Evolutionary conservation across 140 eudicot genomes (phyloP), one percentile per base, ranked within the genome.

Genomic region (Stevia rebaudiana): DNA sequence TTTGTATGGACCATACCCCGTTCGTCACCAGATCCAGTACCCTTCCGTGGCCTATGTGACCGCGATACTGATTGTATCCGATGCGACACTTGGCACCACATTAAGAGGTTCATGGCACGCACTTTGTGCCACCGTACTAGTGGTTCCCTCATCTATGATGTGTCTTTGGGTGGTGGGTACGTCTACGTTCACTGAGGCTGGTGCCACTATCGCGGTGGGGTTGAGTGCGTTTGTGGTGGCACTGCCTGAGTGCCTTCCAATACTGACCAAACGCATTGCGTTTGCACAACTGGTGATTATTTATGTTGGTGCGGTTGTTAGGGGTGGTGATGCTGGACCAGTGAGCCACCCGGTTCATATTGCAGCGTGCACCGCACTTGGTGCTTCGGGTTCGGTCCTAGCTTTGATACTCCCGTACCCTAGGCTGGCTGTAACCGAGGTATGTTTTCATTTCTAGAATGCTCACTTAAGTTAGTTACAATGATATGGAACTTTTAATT

Each of bases 391-490:
- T 72, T 74, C 89, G 0, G 61, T 83, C 37, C 28, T 86, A 13
- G 95, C 97, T 63, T 40, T 84, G 86, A 63, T 80, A 61, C 62
- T 89, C 7, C 97, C 95, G 6, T 86, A 46, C 57, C 97, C 97
- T 23, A 65, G 87, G 33, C 79, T 81, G 43, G 97, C 95, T 4
- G 54, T 48, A 19, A 10, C 21, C 11, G 85, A 89, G 95, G 97
- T 86, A 83, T 37, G 3, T 31, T 30, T 28, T 28, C 3, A 4
- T 53, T 25, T 6, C 15, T 53, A 53, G 33, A 12, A 11, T 25
- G 7, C 40, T 30, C 39, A 54, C 4, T 1, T 54, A 28, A 54
- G 11, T 7, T 28, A 0, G 6, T 54, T 28, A 28, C n/a, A n/a
- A n/a, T n/a, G n/a, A n/a, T n/a, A n/a, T n/a, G n/a, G n/a, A n/a